phyloP scores from a whole-genome alignment of 169 alveolate genomes.

The Babesia ovata region DNA sequence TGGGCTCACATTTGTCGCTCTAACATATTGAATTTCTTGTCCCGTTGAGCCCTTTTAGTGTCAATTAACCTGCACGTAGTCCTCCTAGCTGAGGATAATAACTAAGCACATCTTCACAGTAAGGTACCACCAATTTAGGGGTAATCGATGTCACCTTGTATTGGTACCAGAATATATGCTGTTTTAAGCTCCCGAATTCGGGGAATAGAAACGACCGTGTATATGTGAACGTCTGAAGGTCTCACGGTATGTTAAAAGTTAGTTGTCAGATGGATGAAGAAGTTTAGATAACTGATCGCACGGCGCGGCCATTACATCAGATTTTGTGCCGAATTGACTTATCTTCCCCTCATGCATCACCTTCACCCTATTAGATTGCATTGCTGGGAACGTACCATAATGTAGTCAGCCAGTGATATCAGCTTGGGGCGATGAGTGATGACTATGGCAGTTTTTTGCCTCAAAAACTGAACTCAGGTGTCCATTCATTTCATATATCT shows the following conservation, averaged over 20 bases:
- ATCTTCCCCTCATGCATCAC: conserved; percentile 36
- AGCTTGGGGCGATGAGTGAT: conserved; percentile 40
- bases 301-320: conserved; percentile 21
- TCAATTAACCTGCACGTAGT: too few species aligned
- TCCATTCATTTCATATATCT: not conserved
- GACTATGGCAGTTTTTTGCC: conserved; percentile 36
- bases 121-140: too few species aligned
- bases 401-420: conserved; percentile 41
- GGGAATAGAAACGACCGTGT: too few species aligned
- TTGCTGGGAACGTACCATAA: conserved; percentile 27
- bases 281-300: conserved; percentile 24
- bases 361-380: not conserved
- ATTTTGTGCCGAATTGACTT: conserved; percentile 43
- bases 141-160: too few species aligned
- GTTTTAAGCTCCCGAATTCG: too few species aligned
- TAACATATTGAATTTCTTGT: too few species aligned
- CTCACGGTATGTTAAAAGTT: not conserved
- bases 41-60: too few species aligned
- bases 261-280: conserved; percentile 1
- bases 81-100: too few species aligned
- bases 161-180: too few species aligned
- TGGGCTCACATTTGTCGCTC: too few species aligned
- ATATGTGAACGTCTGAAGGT: too few species aligned
- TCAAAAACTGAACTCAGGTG: conserved; percentile 2
- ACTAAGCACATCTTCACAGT: too few species aligned